Base-by-base conservation (phyloP, 2,329 filamentous ascomycete genomes). In the Beauveria caledonica region DNA sequence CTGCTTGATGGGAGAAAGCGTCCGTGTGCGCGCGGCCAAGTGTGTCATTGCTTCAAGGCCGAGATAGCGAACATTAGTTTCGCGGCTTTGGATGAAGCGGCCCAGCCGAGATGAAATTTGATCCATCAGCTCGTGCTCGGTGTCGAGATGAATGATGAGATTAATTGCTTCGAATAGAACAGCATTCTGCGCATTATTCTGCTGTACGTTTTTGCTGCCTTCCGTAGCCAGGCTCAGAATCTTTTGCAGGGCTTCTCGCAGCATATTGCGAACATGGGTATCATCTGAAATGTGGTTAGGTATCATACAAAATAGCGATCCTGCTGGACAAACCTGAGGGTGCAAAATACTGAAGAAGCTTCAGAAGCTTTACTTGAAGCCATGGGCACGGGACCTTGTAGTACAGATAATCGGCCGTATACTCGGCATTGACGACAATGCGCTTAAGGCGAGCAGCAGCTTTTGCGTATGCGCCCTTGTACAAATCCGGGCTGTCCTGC, bases 371-470 rank as follows among this genome's bases (percentile, higher is more conserved):
- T 69, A 97, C 89, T 75, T 97, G 92, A 61, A 99, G 86, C 94
- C 94, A 99, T 3, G 94, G 94, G 71, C 94, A 99, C 1, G 94
- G 94, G n/a, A 99, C 94, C 70, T 97, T 97, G 80, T 99, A 99
- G 78, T 99, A 99, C 27, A 97, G 84, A 71, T 99, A 99, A 71
- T 97, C 94, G 60, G 86, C 83, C 0, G 90, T 85, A 69, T 90
- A 94, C 67, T 99, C 93, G 64, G 88, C 88, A 66, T 97, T 93
- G 27, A 97, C 86, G 17, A 97, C 81, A 66, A 97, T 89, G 65
- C 90, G 87, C 77, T 96, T 96, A 68, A 99, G 74, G 60, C 92
- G 82, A 63, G 90, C 89, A 0, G 93, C 93, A 36, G 93, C 93
- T 76, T 97, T 99, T 64, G 92, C 87, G 71, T 97, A 97, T 68